Evolutionary conservation across 1,284 basidiomycete species (phyloP).

Genomic region (Apiotrichum mycotoxinovorans): DNA sequence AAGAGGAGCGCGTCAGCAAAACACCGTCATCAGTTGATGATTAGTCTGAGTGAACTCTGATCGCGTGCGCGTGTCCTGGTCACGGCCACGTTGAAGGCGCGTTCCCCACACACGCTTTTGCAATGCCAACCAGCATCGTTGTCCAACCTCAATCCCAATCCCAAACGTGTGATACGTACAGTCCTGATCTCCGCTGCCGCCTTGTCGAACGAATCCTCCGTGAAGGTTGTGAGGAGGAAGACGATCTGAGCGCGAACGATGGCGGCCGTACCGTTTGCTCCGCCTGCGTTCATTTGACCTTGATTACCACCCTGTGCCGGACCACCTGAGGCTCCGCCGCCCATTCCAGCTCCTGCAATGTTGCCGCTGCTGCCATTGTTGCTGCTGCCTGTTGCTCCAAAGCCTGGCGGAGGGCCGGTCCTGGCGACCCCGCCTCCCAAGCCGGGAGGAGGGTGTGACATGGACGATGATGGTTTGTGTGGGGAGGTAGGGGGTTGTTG

Average conservation of each 20-base stretch:
- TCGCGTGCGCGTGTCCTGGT: background rate
- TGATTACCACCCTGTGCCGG: background rate
- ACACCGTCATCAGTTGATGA: constrained; percentile 6
- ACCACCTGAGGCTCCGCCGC: constrained; percentile 4
- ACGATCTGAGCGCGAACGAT: constrained; percentile 66
- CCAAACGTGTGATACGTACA: no score
- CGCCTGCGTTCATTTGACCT: constrained; percentile 8
- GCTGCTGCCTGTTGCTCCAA: constrained; percentile 22
- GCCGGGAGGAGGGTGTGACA: constrained; percentile 46
- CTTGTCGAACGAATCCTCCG: constrained; percentile 89
- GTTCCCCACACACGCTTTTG: background rate
- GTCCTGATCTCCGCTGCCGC: constrained; percentile 86
- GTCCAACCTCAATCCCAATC: no score
- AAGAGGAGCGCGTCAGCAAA: constrained; percentile 16
- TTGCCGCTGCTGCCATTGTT: background rate
- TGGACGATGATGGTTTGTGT: constrained; percentile 20
- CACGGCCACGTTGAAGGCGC: background rate
- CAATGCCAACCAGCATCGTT: no score
- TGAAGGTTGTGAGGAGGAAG: constrained; percentile 86
- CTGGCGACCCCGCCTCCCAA: constrained; percentile 46
- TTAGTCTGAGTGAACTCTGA: background rate
- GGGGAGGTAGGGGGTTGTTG: constrained; percentile 7
- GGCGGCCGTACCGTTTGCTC: constrained; percentile 37
- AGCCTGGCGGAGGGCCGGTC: constrained; percentile 47
- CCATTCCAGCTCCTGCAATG: background rate